Base-by-base conservation (phyloP, 495 filamentous ascomycete species). In the Podospora tetraspora region DNA sequence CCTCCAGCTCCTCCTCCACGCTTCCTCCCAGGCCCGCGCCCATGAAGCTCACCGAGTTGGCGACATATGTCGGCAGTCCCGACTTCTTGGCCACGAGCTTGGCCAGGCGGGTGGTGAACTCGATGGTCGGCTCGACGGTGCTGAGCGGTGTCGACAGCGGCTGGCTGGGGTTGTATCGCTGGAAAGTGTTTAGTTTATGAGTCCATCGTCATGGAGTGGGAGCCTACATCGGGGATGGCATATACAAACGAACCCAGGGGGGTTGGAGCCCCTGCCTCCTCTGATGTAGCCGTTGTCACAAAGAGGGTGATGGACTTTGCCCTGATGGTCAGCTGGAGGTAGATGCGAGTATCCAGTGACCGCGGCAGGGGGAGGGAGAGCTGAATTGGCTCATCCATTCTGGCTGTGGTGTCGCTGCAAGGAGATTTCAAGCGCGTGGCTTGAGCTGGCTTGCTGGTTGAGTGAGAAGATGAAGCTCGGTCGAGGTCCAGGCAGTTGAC, bases 1-100 rank as follows among this genome's bases (percentile, higher is more conserved):
- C 93, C 73, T 95, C 93, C 90, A 97, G 92, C 79, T 97, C 94
- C 81, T 98, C 94, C 74, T 96, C 92, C n/a, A 94, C 87, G 11
- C 84, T 87, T 24, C 91, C 87, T 1, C 90, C 91, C 58, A 92
- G 83, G 9, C 85, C 88, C 0, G 86, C 85, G 72, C 86, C 90
- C 59, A 82, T 79, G 70, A 92, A 86, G 68, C 86, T 87, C 64
- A 91, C 84, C 3, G 88, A 90, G 70, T 91, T 95, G 9, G 92
- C 91, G 52, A 99, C 92, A 75, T 97, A 97, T 1, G 90, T 87
- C 3, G 92, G 92, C 62, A 84, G 84, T 30, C 78, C 80, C 60
- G 88, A 87, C 70, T 88, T 88, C 64, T 86, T 86, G 29, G 90
- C 90, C 22, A 99, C 74, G 34, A 96, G 85, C 77, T 92, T 96